These are phyloP conservation scores for Chaetomiaceae sp. DNA, from an alignment of 2,329 filamentous ascomycete species.

Conservation along the genomic window DNA sequence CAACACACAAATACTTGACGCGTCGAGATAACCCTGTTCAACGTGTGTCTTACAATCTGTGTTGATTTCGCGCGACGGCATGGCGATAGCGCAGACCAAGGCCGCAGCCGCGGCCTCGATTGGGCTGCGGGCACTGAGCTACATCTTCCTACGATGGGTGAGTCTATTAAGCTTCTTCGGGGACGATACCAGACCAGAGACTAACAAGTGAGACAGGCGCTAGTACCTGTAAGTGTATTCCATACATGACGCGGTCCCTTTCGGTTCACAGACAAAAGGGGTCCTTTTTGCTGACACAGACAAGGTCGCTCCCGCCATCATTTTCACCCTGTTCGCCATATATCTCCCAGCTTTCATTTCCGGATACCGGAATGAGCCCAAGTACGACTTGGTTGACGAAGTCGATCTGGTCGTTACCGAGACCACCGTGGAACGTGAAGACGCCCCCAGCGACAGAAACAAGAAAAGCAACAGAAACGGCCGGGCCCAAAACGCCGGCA, in stretches of 20 bases:
- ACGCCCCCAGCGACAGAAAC: slow-evolving; percentile 26
- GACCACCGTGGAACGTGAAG: slow-evolving; percentile 29
- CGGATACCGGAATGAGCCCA: slow-evolving; percentile 51
- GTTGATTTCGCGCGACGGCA: slow-evolving; percentile 9
- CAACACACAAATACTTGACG: background rate
- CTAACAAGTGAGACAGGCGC: slow-evolving; percentile 24
- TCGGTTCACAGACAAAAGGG: too few species aligned
- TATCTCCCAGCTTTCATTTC: slow-evolving; percentile 61
- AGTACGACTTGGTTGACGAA: slow-evolving; percentile 55
- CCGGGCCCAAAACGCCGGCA: slow-evolving; percentile 29
- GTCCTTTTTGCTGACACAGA: slow-evolving; percentile 12
- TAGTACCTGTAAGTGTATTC: slow-evolving; percentile 34
- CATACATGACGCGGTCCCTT: too few species aligned
- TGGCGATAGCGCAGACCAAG: slow-evolving; percentile 30
- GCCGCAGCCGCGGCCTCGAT: slow-evolving; percentile 43
- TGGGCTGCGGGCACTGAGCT: slow-evolving; percentile 45
- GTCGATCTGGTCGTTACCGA: slow-evolving; percentile 53
- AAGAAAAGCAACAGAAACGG: slow-evolving; percentile 33
- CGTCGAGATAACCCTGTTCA: too few species aligned
- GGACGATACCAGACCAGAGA: too few species aligned
- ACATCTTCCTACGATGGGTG: slow-evolving; percentile 61
- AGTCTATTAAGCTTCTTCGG: slow-evolving; percentile 22
- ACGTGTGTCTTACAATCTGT: background rate
- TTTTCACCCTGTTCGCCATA: slow-evolving; percentile 59
- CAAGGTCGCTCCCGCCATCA: slow-evolving; percentile 31